Evolutionary conservation across 2,329 filamentous ascomycete genomes (phyloP).

Genomic region (Xylaria sp.): DNA sequence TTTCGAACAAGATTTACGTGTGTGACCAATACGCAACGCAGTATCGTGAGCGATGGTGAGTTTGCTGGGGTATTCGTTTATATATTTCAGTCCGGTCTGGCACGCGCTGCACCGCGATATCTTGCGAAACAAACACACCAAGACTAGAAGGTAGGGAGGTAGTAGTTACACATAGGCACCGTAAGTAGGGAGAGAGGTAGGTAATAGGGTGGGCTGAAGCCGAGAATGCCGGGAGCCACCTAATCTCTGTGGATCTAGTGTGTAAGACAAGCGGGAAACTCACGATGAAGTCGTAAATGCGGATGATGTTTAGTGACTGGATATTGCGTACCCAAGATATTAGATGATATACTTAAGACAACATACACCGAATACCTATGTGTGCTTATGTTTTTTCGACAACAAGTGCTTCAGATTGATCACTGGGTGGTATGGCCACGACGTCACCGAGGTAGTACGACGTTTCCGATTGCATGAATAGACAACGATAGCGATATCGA

Average conservation of each 20-base stretch:
- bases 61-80: conserved; percentile 1
- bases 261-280: not conserved
- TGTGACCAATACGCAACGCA: conserved; percentile 2
- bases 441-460: not conserved
- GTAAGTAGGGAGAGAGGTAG: not conserved
- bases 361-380: too few species aligned
- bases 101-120: not conserved
- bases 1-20: not conserved
- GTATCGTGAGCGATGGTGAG: conserved; percentile 10
- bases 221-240: conserved; percentile 21
- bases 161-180: not conserved
- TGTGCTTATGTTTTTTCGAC: not conserved
- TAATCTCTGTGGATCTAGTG: conserved; percentile 20
- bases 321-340: not conserved
- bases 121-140: not conserved
- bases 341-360: not conserved
- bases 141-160: not conserved
- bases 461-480: not conserved
- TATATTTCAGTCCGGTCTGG: not conserved
- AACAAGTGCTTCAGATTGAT: not conserved
- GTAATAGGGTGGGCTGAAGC: conserved; percentile 13
- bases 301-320: not conserved
- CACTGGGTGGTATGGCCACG: not conserved
- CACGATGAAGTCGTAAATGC: not conserved
- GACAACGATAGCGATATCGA: not conserved